These are phyloP conservation scores for Primulina huaijiensis DNA, from an alignment of 257 asterid species.

Conservation along the genomic window DNA sequence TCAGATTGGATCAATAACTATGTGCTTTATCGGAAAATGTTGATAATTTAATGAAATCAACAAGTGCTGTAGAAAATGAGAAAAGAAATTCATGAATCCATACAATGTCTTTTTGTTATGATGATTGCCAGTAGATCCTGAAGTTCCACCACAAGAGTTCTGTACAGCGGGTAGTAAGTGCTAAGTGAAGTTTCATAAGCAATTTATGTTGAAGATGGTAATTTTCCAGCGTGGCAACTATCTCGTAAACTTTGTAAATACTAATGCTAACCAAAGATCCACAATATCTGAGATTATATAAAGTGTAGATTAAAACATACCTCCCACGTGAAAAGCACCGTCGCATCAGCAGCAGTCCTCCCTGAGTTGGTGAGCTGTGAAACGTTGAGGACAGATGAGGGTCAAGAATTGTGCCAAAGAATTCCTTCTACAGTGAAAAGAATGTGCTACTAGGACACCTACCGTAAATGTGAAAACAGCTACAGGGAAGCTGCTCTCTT, in stretches of 20 bases:
- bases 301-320: slow-evolving; percentile 22
- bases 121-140: slow-evolving; percentile 39
- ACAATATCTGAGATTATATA: background rate
- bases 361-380: slow-evolving; percentile 39
- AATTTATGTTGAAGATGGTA: background rate
- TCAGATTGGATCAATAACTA: background rate
- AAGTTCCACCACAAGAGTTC: slow-evolving; percentile 45
- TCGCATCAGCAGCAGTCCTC: slow-evolving; percentile 36
- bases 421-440: background rate
- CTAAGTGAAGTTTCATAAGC: background rate
- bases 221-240: background rate
- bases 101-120: slow-evolving; percentile 27
- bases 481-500: slow-evolving; percentile 77
- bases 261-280: background rate
- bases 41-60: too few species aligned
- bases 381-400: background rate
- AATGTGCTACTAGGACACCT: background rate
- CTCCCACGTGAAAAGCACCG: slow-evolving; percentile 42
- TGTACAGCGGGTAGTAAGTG: slow-evolving; percentile 23
- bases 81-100: background rate
- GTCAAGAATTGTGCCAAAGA: background rate
- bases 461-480: slow-evolving; percentile 73
- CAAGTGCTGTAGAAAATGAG: background rate
- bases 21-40: too few species aligned
- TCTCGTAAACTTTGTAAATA: background rate